Evolutionary conservation across 2,329 filamentous ascomycete genomes (phyloP).

Genomic region (Alternaria panax): DNA sequence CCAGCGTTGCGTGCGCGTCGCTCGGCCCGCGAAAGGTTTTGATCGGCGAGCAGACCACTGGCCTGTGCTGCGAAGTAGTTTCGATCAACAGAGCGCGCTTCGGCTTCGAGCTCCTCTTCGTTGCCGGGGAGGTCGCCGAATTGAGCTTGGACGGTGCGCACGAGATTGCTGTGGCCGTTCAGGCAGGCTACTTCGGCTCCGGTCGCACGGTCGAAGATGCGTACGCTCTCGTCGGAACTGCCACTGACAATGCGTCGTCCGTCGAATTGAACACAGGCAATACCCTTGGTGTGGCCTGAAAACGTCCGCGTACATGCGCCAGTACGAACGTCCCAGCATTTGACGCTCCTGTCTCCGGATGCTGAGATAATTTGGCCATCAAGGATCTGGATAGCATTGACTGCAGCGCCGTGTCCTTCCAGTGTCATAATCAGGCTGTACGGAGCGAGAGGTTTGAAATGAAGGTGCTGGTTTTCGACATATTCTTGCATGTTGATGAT

Average conservation of each 20-base stretch:
- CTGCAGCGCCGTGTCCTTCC: constrained; percentile 85
- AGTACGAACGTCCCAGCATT: constrained; percentile 89
- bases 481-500: constrained; percentile 60
- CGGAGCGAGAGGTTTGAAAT: constrained; percentile 66
- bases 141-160: constrained; percentile 92
- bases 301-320: constrained; percentile 79
- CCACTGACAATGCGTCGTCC: constrained; percentile 92
- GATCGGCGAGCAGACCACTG: constrained; percentile 51
- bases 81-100: constrained; percentile 76
- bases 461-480: constrained; percentile 48
- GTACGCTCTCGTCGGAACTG: constrained; percentile 94
- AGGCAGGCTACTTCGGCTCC: constrained; percentile 90
- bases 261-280: constrained; percentile 97
- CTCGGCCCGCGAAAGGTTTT: constrained; percentile 41
- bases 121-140: constrained; percentile 89
- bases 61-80: constrained; percentile 70
- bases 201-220: constrained; percentile 88
- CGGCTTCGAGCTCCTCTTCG: constrained; percentile 73
- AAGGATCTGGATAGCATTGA: constrained; percentile 93
- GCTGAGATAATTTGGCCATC: constrained; percentile 90
- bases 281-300: constrained; percentile 89
- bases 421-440: constrained; percentile 81
- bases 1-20: constrained; percentile 67
- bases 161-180: constrained; percentile 80
- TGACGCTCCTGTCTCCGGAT: constrained; percentile 91